A percentile compares a stretch with the other conserved stretches of the same genome.
phyloP scores from a whole-genome alignment of 2,329 filamentous ascomycete species.

The Phyllosticta paracitricarpa region DNA sequence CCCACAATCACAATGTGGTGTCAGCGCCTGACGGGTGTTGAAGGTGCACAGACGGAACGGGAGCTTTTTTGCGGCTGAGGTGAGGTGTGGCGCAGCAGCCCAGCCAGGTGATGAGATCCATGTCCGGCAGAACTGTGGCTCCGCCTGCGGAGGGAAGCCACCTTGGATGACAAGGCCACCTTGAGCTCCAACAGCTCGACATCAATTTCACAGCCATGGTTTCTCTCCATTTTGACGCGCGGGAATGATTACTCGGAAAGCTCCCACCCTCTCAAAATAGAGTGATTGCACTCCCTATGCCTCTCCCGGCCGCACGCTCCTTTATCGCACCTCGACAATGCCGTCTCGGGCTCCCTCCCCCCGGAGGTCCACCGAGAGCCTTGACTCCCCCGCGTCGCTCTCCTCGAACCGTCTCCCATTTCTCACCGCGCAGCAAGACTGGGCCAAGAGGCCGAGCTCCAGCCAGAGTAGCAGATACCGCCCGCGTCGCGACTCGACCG shows the following conservation, averaged over 20 bases:
- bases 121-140: neutral
- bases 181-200: neutral
- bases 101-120: neutral
- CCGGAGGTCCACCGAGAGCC: constrained; percentile 40
- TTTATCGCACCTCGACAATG: constrained; percentile 19
- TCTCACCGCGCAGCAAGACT: constrained; percentile 51
- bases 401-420: constrained; percentile 33
- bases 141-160: constrained; percentile 1
- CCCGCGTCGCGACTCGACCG: constrained; percentile 66
- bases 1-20: no score
- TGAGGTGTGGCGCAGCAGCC: neutral
- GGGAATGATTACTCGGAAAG: constrained; percentile 6
- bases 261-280: neutral
- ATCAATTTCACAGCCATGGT: constrained; percentile 1
- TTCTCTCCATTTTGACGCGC: neutral
- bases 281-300: constrained; percentile 12
- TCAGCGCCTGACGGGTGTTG: no score
- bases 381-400: constrained; percentile 35
- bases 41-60: neutral
- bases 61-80: neutral
- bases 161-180: constrained; percentile 4
- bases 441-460: constrained; percentile 36
- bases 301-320: constrained; percentile 10
- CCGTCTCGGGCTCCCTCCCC: constrained; percentile 34
- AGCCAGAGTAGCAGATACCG: constrained; percentile 33